Conservation (phyloP, 1,139 yeast genomes). For the Suhomyces anneliseae region DNA sequence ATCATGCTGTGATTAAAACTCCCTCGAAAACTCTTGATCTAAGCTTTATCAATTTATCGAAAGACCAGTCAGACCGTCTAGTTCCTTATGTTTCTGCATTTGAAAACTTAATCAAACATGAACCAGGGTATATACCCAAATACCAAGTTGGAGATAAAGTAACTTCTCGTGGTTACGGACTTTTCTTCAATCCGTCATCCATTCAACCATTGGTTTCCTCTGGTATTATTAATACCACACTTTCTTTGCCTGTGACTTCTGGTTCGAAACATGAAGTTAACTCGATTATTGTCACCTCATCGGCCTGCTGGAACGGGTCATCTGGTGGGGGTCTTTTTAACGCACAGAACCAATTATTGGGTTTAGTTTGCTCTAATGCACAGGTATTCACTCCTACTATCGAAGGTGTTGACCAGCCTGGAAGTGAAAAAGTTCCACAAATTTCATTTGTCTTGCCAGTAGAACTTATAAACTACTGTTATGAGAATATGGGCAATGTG, state of each 20-base stretch:
- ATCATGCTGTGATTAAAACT: constrained; percentile 14
- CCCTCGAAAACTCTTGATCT: constrained; percentile 36
- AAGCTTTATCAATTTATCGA: constrained; percentile 27
- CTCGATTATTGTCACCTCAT: constrained; percentile 50
- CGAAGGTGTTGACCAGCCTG: neutral
- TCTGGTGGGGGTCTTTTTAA: constrained; percentile 64
- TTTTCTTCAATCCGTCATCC: constrained; percentile 32
- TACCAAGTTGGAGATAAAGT: constrained; percentile 37
- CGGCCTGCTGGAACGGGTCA: constrained; percentile 77
- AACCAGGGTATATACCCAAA: neutral
- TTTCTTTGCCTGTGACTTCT: constrained; percentile 15
- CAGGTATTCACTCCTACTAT: constrained; percentile 28
- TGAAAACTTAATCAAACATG: neutral
- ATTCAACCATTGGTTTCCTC: constrained; percentile 43
- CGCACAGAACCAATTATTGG: constrained; percentile 40
- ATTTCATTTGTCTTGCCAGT: constrained; percentile 17
- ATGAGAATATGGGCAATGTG: neutral
- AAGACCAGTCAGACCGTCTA: neutral
- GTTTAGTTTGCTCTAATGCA: constrained; percentile 66
- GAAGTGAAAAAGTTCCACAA: constrained; percentile 15
- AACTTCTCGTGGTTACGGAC: constrained; percentile 57
- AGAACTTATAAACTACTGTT: constrained; percentile 16
- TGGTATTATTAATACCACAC: constrained; percentile 43
- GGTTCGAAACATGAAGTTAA: constrained; percentile 12
- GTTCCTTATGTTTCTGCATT: neutral